Percentiles rank a stretch among this genome's conserved stretches.
phyloP scores from a whole-genome alignment of 345 rosid species.

The rapeseed (Brassica napus) region Da-Ae NC_063434.1:4132501-4133000 shows the following conservation, averaged over 20 bases:
- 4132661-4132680: slow-evolving; percentile 24
- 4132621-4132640: background rate
- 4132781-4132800: background rate
- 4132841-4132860: background rate
- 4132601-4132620: background rate
- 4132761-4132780: background rate
- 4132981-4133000: background rate
- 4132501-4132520: background rate
- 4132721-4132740: slow-evolving; percentile 13
- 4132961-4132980: background rate
- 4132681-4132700: slow-evolving; percentile 20
- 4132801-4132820: background rate
- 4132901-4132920: background rate
- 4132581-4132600: background rate
- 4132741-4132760: background rate
- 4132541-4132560: background rate
- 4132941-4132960: background rate
- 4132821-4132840: background rate
- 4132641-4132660: slow-evolving; percentile 4
- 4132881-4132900: background rate
- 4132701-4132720: slow-evolving; percentile 30
- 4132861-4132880: background rate
- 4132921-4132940: background rate
- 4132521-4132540: background rate
- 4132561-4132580: background rate